Evolutionary conservation across 2,329 filamentous ascomycete species (phyloP).

Genomic region (Colletotrichum cuscutae): DNA sequence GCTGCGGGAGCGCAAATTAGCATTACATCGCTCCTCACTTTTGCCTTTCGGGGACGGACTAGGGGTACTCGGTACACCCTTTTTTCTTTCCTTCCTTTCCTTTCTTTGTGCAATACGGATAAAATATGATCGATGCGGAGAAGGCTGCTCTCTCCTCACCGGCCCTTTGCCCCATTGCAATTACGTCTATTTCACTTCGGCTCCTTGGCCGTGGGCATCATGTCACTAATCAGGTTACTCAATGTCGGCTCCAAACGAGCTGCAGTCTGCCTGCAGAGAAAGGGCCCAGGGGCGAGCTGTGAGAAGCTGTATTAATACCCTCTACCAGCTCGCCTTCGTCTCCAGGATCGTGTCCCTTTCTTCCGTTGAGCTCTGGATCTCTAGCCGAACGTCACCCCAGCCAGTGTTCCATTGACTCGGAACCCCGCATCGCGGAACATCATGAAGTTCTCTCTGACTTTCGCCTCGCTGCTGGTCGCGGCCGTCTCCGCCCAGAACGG

Average conservation of each 20-base stretch:
- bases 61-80: neutral
- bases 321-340: constrained; percentile 4
- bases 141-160: constrained; percentile 16
- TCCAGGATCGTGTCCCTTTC: neutral
- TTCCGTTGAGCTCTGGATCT: constrained; percentile 7
- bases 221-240: constrained; percentile 6
- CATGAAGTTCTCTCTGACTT: constrained; percentile 44
- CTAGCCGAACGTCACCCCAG: constrained; percentile 23
- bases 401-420: constrained; percentile 11
- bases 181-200: constrained; percentile 28
- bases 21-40: constrained; percentile 33
- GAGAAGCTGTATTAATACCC: constrained; percentile 36
- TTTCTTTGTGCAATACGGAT: too few species aligned
- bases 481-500: constrained; percentile 40
- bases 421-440: constrained; percentile 9
- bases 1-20: constrained; percentile 24
- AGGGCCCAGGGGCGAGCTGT: neutral
- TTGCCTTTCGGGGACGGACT: neutral
- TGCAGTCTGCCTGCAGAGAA: neutral
- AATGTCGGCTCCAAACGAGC: neutral
- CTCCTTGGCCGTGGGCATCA: constrained; percentile 23
- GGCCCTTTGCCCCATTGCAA: constrained; percentile 30
- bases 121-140: constrained; percentile 31
- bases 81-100: too few species aligned
- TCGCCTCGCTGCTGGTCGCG: constrained; percentile 39